A percentile compares a stretch with the other conserved stretches of the same genome.
Evolutionary conservation across 805 yeast genomes (phyloP).

Genomic region (Yarrowia sp.): DNA sequence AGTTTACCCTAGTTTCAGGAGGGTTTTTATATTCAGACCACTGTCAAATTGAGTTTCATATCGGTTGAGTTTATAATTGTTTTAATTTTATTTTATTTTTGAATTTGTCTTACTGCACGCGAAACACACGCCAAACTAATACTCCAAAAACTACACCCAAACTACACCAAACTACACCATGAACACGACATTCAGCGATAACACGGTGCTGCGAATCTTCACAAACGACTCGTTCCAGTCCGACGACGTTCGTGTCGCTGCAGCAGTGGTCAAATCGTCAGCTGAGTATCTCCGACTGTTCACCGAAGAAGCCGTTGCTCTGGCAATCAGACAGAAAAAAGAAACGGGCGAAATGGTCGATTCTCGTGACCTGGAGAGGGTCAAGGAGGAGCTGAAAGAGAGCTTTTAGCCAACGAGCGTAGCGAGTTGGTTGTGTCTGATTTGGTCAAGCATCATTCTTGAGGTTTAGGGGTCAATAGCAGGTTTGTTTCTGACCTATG

Average conservation of each 20-base stretch:
- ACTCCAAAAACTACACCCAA: too few relatives aligned
- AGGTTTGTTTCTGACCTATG: too few relatives aligned
- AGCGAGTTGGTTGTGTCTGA: neutral
- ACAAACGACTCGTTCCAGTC: conserved; percentile 13
- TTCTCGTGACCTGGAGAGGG: neutral
- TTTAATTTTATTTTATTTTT: too few relatives aligned
- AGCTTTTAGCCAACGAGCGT: neutral
- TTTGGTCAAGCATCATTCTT: too few relatives aligned
- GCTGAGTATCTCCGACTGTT: conserved; percentile 10
- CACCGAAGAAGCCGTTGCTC: neutral
- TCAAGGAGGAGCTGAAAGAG: neutral
- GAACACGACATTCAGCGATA: conserved; percentile 14
- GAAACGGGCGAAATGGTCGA: neutral
- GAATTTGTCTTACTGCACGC: too few relatives aligned
- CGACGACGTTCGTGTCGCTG: neutral
- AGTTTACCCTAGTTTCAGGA: too few relatives aligned
- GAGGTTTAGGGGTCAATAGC: too few relatives aligned
- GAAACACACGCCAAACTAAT: neutral
- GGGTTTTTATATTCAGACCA: too few relatives aligned
- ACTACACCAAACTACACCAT: neutral
- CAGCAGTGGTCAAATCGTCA: neutral
- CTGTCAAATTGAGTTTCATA: too few relatives aligned
- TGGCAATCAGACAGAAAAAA: neutral
- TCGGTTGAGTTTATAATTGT: too few relatives aligned
- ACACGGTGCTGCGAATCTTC: conserved; percentile 3